A percentile compares a stretch with the other conserved stretches of the same genome.
These are phyloP conservation scores for Lactarius trivialis DNA, from an alignment of 768 basidiomycete species.

Conservation along the genomic window DNA sequence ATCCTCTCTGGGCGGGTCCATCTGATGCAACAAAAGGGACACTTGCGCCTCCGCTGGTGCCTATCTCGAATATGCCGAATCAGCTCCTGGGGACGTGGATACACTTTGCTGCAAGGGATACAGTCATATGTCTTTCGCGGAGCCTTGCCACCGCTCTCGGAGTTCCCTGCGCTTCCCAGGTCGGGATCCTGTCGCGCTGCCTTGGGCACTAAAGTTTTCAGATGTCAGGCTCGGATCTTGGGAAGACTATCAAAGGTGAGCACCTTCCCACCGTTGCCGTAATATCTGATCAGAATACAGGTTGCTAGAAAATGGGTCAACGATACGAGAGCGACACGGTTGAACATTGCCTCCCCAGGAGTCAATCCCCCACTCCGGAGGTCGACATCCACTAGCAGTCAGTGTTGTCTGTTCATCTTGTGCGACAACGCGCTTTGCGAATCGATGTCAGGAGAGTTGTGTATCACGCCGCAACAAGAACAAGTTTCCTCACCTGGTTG, in stretches of 20 bases:
- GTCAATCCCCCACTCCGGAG: neutral
- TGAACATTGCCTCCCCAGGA: neutral
- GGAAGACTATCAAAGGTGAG: neutral
- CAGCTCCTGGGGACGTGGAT: neutral
- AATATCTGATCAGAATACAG: neutral
- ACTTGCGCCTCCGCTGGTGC: neutral
- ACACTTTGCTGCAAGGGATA: neutral
- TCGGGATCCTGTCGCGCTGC: neutral
- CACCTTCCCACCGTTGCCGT: neutral
- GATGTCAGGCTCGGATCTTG: neutral
- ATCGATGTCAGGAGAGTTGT: neutral
- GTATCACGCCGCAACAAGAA: neutral
- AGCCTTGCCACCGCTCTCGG: neutral
- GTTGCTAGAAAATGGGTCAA: neutral
- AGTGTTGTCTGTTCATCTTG: neutral
- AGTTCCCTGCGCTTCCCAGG: neutral
- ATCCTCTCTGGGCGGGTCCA: conserved; percentile 2
- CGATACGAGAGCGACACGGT: neutral
- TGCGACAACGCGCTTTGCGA: neutral
- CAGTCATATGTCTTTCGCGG: neutral
- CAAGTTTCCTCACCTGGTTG: neutral
- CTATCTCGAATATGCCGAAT: neutral
- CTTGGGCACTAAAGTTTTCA: neutral
- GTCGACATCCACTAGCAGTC: neutral
- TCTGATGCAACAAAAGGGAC: neutral